Conservation (phyloP, 2,329 filamentous ascomycete genomes). For the Alternaria burnsii region DNA sequence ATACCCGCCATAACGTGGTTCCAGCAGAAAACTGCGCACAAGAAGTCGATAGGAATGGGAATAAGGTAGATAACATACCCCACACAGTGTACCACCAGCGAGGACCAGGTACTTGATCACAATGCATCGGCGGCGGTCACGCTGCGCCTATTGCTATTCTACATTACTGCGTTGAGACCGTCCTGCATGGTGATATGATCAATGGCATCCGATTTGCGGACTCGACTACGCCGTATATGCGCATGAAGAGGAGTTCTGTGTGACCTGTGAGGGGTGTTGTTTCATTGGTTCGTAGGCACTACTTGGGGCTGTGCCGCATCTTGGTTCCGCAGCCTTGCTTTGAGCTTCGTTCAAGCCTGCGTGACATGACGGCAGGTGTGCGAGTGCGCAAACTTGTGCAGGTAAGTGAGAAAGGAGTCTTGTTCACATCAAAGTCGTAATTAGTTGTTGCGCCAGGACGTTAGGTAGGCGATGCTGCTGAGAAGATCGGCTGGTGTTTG, state of each 20-base stretch:
- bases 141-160: too few relatives aligned
- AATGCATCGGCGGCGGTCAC: too few relatives aligned
- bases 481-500: background rate
- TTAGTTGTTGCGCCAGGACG: background rate
- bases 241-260: background rate
- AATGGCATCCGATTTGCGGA: too few relatives aligned
- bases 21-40: background rate
- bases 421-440: background rate
- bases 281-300: background rate
- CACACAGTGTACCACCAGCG: too few relatives aligned
- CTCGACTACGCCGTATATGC: too few relatives aligned
- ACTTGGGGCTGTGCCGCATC: background rate
- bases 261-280: too few relatives aligned
- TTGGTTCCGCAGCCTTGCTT: background rate
- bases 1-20: background rate
- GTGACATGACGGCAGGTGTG: background rate
- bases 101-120: too few relatives aligned
- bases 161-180: fast-evolving
- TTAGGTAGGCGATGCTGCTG: background rate
- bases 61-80: too few relatives aligned
- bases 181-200: too few relatives aligned
- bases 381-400: too few relatives aligned
- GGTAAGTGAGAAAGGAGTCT: too few relatives aligned
- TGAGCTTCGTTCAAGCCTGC: background rate
- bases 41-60: too few relatives aligned